Percentiles rank a stretch among this genome's conserved stretches.
These are phyloP conservation scores for Digitaria exilis DNA, from an alignment of 202 grass and related monocot species.

Conservation along the genomic window DNA sequence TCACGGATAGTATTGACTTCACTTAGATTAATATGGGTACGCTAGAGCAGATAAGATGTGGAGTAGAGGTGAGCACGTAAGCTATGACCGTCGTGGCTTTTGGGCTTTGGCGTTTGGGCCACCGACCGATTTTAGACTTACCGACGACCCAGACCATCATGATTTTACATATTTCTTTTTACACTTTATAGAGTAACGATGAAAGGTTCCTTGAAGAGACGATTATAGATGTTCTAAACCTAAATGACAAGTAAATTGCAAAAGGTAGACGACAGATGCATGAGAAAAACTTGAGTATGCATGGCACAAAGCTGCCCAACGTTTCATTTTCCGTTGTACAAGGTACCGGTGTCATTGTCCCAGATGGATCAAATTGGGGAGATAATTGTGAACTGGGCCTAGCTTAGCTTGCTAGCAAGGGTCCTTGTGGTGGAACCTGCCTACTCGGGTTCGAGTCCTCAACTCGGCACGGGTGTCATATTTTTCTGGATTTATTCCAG, in stretches of 20 bases:
- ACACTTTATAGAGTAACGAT: neutral
- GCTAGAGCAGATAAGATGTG: neutral
- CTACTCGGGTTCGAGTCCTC: no score
- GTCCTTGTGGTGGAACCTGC: no score
- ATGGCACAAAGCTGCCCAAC: no score
- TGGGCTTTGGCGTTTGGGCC: neutral
- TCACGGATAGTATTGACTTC: conserved; percentile 38
- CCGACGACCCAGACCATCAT: neutral
- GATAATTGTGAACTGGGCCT: no score
- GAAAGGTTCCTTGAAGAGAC: neutral
- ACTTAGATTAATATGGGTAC: conserved; percentile 27
- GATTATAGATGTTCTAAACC: neutral
- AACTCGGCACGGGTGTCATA: no score
- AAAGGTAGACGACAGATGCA: neutral
- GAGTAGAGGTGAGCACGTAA: neutral
- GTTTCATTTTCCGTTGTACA: neutral
- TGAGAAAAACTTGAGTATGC: no score
- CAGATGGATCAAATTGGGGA: no score
- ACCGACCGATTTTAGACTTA: neutral
- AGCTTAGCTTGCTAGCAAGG: no score
- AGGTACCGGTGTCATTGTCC: no score
- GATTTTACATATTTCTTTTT: neutral
- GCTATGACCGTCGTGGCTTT: neutral
- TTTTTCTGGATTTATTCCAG: no score
- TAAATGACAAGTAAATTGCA: neutral